Base-by-base conservation (phyloP, 148 eudicot genomes). In the Cornus suecica region DNA sequence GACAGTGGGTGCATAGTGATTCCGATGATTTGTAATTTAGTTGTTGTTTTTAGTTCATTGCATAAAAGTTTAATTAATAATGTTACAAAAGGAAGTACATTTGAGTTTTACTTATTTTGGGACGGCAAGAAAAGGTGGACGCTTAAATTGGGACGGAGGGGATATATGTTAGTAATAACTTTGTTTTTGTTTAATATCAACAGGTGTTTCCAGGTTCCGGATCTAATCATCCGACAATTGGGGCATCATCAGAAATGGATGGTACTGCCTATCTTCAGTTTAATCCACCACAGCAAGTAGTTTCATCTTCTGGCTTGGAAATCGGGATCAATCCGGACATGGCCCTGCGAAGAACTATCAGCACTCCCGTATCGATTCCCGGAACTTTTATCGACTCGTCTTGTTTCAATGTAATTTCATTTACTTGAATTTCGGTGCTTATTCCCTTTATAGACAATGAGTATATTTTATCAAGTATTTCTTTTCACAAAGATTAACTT, bases 201-300 rank as follows among this genome's bases (percentile, higher is more conserved):
- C 94, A 94, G 97, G 81, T 85, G 16, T 86, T 90, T 68, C 82
- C 88, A 66, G 86, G 86, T 77, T 81, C 87, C 83, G 79, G 92
- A 28, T 78, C 90, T 48, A 84, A 83, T 70, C 66, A 80, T 63
- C 83, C 90, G 22, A 52, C 58, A 61, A 80, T 86, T 72, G 97
- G 87, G 56, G 66, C 71, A 52, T 83, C 87, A 69, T 76, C 90
- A 28, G 86, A 87, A 61, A 78, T 86, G 37, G 64, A 70, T 68
- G 89, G 79, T 73, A 82, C 85, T 11, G 79, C 81, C 62, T 84
- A 85, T 77, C 75, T 83, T 78, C 92, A 83, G 52, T 87, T 88
- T 76, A 87, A 86, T 79, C 74, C 76, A 58, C 65, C 85, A 56
- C 87, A 85, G 51, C 90, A 87, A 76, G 73, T 89, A 78, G 85